Base-by-base conservation (phyloP, 495 filamentous ascomycete species). In the Penicillium simplicissimum region DNA sequence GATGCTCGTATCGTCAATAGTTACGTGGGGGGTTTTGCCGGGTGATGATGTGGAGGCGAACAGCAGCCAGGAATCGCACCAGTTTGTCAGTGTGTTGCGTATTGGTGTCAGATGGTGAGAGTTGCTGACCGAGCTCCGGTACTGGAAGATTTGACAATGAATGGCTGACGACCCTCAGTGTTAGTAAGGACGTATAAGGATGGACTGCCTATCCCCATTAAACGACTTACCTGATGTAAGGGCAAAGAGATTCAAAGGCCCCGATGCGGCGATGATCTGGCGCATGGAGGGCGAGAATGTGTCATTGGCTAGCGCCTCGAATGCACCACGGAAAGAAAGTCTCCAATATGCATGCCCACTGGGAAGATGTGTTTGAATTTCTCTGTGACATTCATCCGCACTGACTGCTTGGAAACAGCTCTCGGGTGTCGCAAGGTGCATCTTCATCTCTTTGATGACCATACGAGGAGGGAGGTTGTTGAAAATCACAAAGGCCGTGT, bases 381-480 rank as follows among this genome's bases (percentile, higher is more conserved):
- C 58, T 3, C 57, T 36, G 34, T 67, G 57, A 19, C 66, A 68
- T 48, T 62, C n/a, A 36, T 65, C 66, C 19, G 68, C 65, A 3
- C 65, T 59, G 11, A 48, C n/a, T 6, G 71, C 71, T 59, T 75
- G 73, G 43, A 75, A 75, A 28, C 71, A 72, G 4, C 66, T 45
- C 59, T 75, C 73, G 13, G 73, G 64, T 6, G 35, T 47, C 35
- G 67, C 63, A 57, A 74, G 61, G 37, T 70, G 60, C 52, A 75
- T 67, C 17, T 67, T 71, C 61, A 75, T 65, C 28, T 75, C 73
- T 37, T 71, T 66, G 19, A 72, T 65, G 1, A 70, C 62, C 62
- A 74, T 71, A n/a, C 73, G 60, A 11, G 71, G 73, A 8, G 70
- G 70, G 1, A 68, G 49, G 21, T 73, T 73, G 59, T 73, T 68